Conservation (phyloP, 2,329 filamentous ascomycete genomes). For the Dissoconium aciculare region DNA sequence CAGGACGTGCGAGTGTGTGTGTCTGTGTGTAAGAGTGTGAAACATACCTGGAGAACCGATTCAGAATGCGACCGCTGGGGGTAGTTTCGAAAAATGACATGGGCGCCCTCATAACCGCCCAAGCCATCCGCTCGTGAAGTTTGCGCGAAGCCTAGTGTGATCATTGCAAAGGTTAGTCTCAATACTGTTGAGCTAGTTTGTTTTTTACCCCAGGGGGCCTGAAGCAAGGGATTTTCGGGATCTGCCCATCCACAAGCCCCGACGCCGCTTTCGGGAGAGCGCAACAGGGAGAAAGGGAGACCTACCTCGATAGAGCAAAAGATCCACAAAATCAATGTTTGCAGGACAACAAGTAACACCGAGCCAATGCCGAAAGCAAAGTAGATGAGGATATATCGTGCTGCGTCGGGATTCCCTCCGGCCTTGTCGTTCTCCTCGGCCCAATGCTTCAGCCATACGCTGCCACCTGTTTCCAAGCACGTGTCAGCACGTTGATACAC, state of each 20-base stretch:
- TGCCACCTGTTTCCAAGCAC: constrained; percentile 45
- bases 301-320: constrained; percentile 95
- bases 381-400: constrained; percentile 88
- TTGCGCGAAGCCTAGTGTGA: constrained; percentile 79
- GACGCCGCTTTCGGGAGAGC: too few relatives aligned
- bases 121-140: constrained; percentile 92
- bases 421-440: constrained; percentile 58
- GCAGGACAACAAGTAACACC: constrained; percentile 69
- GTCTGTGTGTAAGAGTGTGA: constrained; percentile 2
- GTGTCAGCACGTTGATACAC: constrained; percentile 14
- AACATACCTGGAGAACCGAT: constrained; percentile 76
- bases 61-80: constrained; percentile 87
- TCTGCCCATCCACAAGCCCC: too few relatives aligned
- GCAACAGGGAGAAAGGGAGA: too few relatives aligned
- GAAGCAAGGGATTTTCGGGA: not conserved
- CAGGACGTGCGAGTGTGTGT: too few relatives aligned
- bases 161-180: too few relatives aligned
- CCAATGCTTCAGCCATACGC: constrained; percentile 90
- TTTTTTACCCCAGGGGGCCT: not conserved
- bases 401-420: constrained; percentile 58
- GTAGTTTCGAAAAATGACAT: constrained; percentile 99
- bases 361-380: constrained; percentile 86
- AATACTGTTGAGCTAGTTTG: not conserved
- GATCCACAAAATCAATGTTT: constrained; percentile 94
- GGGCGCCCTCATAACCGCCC: constrained; percentile 31